These are phyloP conservation scores for Paspalum notatum DNA, from an alignment of 176 grass and related monocot genomes.

Conservation along the genomic window DNA sequence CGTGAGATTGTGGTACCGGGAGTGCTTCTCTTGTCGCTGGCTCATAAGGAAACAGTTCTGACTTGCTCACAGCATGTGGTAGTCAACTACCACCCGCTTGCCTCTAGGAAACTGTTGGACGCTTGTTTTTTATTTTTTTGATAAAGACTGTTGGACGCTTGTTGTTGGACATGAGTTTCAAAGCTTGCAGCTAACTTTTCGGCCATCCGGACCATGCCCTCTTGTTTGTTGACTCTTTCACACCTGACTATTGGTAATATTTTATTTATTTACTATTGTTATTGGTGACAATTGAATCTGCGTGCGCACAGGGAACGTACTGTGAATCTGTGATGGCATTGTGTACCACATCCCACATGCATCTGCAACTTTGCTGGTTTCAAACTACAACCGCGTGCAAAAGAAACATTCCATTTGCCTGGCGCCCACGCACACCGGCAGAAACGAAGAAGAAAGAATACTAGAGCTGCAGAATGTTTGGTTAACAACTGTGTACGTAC, in stretches of 20 bases:
- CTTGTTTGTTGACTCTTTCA: conserved; percentile 53
- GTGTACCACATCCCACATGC: background rate
- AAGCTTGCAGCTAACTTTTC: conserved; percentile 48
- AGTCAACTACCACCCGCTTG: conserved; percentile 48
- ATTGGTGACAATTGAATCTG: conserved; percentile 22
- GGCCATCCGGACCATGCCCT: conserved; percentile 33
- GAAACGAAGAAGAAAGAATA: background rate
- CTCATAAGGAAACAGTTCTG: conserved; percentile 23
- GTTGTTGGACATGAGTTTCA: conserved; percentile 48
- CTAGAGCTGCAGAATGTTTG: background rate
- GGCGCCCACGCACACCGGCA: no score
- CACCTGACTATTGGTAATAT: conserved; percentile 28
- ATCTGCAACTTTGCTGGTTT: conserved; percentile 25
- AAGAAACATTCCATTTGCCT: conserved; percentile 28
- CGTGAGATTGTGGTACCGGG: conserved; percentile 28
- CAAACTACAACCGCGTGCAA: background rate
- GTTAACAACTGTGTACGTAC: background rate
- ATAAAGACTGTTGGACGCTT: conserved; percentile 38
- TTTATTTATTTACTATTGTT: background rate
- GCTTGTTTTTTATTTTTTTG: no score
- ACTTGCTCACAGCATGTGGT: conserved; percentile 30
- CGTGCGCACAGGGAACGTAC: background rate
- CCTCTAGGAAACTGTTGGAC: conserved; percentile 44
- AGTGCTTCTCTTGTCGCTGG: conserved; percentile 18
- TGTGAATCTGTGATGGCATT: no score